A percentile compares a stretch with the other conserved stretches of the same genome.
Evolutionary conservation across 352 stramenopile genomes (phyloP).

Genomic region (Phytopythium vexans): DNA sequence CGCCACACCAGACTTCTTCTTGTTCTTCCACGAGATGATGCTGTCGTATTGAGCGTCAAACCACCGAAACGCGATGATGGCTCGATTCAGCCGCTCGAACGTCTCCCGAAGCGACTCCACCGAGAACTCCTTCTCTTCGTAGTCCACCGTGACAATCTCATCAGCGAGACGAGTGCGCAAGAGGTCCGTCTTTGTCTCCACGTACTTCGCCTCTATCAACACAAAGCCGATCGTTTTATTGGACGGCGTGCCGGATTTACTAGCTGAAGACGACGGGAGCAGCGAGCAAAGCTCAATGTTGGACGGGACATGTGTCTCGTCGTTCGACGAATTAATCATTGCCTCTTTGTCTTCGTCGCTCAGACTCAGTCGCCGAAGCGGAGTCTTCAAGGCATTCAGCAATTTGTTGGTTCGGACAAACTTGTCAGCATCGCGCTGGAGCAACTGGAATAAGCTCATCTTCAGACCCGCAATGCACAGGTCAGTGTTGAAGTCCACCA

Average conservation of each 20-base stretch:
- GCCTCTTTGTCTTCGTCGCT: slow-evolving; percentile 32
- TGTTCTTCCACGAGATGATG: slow-evolving; percentile 87
- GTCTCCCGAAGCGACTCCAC: slow-evolving; percentile 75
- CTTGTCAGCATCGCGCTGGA: slow-evolving; percentile 66
- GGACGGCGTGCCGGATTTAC: slow-evolving; percentile 23
- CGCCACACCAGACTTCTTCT: slow-evolving; percentile 66
- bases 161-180: slow-evolving; percentile 55
- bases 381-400: slow-evolving; percentile 39
- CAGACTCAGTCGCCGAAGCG: slow-evolving; percentile 43
- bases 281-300: slow-evolving; percentile 54
- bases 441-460: slow-evolving; percentile 76
- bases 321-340: slow-evolving; percentile 34
- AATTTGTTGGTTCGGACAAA: slow-evolving; percentile 54
- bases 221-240: slow-evolving; percentile 55
- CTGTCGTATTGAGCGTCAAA: slow-evolving; percentile 72
- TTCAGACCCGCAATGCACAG: slow-evolving; percentile 61
- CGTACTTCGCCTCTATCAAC: slow-evolving; percentile 60
- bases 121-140: slow-evolving; percentile 77
- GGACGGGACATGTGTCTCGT: slow-evolving; percentile 22
- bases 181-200: slow-evolving; percentile 70
- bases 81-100: slow-evolving; percentile 67
- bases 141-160: slow-evolving; percentile 44
- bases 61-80: slow-evolving; percentile 68
- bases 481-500: slow-evolving; percentile 85
- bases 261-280: slow-evolving; percentile 14